These are phyloP conservation scores for Violaceomyces palustris DNA, from an alignment of 1,284 basidiomycete species.

Conservation along the genomic window DNA sequence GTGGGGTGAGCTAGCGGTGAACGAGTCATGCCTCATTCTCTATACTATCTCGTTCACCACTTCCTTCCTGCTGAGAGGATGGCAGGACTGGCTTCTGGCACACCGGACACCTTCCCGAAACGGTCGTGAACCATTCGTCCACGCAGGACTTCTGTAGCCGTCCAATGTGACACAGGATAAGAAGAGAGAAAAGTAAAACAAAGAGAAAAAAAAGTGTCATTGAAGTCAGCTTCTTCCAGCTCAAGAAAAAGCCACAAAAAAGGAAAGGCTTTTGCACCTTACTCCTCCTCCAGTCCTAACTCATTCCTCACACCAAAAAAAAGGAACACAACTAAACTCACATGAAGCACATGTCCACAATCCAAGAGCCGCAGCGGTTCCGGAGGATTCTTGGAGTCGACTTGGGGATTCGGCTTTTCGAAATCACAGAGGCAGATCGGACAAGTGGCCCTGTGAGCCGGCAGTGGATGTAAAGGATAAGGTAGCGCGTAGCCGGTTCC, in stretches of 20 bases:
- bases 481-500: too few species aligned
- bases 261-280: too few species aligned
- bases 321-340: not conserved
- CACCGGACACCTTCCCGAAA: slow-evolving; percentile 40
- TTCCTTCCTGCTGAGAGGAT: not conserved
- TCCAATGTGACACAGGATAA: too few species aligned
- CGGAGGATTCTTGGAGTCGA: slow-evolving; percentile 18
- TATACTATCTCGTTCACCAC: too few species aligned
- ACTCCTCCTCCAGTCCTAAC: too few species aligned
- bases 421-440: slow-evolving; percentile 47
- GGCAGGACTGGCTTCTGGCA: slow-evolving; percentile 34
- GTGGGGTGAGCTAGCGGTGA: too few species aligned
- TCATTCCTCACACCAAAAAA: too few species aligned
- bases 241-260: too few species aligned
- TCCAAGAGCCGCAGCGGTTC: slow-evolving; percentile 34
- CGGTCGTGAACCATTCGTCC: slow-evolving; percentile 41
- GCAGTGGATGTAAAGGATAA: slow-evolving; percentile 38
- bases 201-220: not conserved
- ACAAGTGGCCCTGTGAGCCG: slow-evolving; percentile 40
- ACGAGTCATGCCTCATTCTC: too few species aligned
- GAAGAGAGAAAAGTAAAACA: too few species aligned
- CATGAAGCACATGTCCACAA: slow-evolving; percentile 42
- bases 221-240: too few species aligned
- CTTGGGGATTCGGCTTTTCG: slow-evolving; percentile 12
- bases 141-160: slow-evolving; percentile 14